Evolutionary conservation across 164 flowering plant species (phyloP).

Genomic region (Berberis vulgaris): DNA sequence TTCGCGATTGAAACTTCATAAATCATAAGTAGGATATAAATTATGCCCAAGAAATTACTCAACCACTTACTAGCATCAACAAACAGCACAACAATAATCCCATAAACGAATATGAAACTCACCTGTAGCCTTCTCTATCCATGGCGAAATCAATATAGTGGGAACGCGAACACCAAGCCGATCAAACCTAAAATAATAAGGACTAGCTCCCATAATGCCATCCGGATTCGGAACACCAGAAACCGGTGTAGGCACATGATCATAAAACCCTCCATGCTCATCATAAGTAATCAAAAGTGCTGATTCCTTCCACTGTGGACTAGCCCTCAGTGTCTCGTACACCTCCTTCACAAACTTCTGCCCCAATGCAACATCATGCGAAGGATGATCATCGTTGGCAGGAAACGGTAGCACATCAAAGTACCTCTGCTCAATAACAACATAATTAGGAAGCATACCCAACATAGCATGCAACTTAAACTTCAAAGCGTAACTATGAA

Average conservation of each 20-base stretch:
- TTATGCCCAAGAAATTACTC: neutral
- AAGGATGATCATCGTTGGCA: constrained; percentile 93
- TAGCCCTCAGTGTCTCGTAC: constrained; percentile 72
- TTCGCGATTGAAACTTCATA: too few relatives aligned
- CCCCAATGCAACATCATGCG: constrained; percentile 82
- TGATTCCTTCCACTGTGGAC: constrained; percentile 93
- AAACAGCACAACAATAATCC: neutral
- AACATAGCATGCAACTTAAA: constrained; percentile 54
- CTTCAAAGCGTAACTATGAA: constrained; percentile 45
- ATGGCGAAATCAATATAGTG: constrained; percentile 75
- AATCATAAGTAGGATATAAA: too few relatives aligned
- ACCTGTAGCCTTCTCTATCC: constrained; percentile 92
- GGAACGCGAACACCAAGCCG: constrained; percentile 94
- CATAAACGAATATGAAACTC: constrained; percentile 2
- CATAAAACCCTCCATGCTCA: constrained; percentile 96
- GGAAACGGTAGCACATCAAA: constrained; percentile 58
- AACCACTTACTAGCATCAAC: neutral
- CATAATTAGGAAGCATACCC: constrained; percentile 74
- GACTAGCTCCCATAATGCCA: constrained; percentile 83
- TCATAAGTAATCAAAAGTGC: constrained; percentile 84
- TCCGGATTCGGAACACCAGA: constrained; percentile 86
- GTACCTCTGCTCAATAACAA: constrained; percentile 82
- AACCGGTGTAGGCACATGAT: constrained; percentile 85
- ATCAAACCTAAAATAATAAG: constrained; percentile 72
- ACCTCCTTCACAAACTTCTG: constrained; percentile 96